Percentiles rank a stretch among this genome's conserved stretches.
Conservation (phyloP, 176 grass and related monocot genomes). For the Ampelocalamus luodianensis region DNA sequence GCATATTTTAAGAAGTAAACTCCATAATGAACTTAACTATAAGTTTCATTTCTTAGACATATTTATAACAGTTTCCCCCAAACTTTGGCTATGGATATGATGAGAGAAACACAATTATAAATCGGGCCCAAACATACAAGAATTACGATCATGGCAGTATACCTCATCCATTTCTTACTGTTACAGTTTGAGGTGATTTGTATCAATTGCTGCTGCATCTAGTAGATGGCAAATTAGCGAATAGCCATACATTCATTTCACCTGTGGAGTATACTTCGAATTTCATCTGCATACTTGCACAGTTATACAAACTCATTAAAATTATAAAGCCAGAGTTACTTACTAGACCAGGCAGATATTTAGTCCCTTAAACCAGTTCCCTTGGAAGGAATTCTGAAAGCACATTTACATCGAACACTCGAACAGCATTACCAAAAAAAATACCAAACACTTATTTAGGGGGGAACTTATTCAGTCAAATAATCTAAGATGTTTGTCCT, state of each 20-base stretch:
- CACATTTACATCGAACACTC: neutral
- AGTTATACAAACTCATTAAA: no score
- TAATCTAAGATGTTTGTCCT: neutral
- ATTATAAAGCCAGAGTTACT: no score
- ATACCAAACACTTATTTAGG: no score
- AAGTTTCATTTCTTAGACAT: neutral
- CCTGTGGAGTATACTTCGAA: neutral
- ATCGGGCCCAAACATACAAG: neutral
- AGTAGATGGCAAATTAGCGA: neutral
- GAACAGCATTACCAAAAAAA: neutral
- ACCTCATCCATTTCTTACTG: neutral
- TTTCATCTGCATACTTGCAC: no score
- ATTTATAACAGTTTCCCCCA: neutral
- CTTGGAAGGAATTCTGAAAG: neutral
- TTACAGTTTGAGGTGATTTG: neutral
- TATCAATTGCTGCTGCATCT: constrained; percentile 15
- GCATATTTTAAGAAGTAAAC: neutral
- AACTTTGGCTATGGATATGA: neutral
- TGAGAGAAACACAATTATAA: neutral
- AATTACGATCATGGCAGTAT: neutral
- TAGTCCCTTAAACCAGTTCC: neutral
- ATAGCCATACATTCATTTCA: neutral
- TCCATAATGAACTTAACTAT: neutral
- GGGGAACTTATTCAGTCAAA: no score
- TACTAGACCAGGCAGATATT: no score